Conservation (phyloP, 768 basidiomycete genomes). For the Rhodotorula kratochvilovae region DNA sequence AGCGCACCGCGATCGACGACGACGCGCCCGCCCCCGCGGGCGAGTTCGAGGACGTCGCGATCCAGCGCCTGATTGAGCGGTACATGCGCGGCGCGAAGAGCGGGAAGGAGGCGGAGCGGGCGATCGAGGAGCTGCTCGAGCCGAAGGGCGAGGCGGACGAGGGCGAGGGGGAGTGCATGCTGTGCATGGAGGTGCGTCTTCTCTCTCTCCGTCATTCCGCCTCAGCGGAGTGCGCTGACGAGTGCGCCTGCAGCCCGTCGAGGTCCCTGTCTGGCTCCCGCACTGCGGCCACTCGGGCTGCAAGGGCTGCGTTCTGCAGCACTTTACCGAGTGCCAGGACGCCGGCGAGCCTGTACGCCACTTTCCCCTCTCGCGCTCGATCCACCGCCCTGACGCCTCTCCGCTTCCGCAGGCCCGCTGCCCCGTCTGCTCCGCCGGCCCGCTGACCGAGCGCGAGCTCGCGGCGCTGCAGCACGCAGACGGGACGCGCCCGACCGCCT, state of each 20-base stretch:
- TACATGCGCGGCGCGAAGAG: constrained; percentile 14
- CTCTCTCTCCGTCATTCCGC: background rate
- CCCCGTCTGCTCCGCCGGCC: constrained; percentile 61
- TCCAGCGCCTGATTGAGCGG: constrained; percentile 35
- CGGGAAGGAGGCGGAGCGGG: constrained; percentile 48
- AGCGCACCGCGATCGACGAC: background rate
- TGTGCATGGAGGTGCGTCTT: constrained; percentile 62
- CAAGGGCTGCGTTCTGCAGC: constrained; percentile 80
- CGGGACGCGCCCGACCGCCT: constrained; percentile 55
- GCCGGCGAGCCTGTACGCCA: constrained; percentile 58
- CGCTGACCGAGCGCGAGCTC: constrained; percentile 44
- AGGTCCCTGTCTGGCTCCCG: constrained; percentile 65
- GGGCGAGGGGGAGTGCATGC: constrained; percentile 65
- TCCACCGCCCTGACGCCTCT: background rate
- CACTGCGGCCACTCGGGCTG: constrained; percentile 78
- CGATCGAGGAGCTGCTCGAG: constrained; percentile 53
- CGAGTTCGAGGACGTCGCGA: constrained; percentile 30
- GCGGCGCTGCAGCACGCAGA: constrained; percentile 43
- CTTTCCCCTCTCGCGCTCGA: too few relatives aligned
- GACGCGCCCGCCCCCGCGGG: constrained; percentile 26
- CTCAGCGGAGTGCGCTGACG: too few relatives aligned
- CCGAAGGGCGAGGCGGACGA: constrained; percentile 46
- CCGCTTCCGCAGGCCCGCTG: constrained; percentile 52
- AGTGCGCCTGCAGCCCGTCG: constrained; percentile 53
- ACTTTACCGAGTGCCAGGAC: constrained; percentile 64